A percentile compares a stretch with the other conserved stretches of the same genome.
phyloP scores from a whole-genome alignment of 495 filamentous ascomycete species.

The Lindgomyces ingoldianus region DNA sequence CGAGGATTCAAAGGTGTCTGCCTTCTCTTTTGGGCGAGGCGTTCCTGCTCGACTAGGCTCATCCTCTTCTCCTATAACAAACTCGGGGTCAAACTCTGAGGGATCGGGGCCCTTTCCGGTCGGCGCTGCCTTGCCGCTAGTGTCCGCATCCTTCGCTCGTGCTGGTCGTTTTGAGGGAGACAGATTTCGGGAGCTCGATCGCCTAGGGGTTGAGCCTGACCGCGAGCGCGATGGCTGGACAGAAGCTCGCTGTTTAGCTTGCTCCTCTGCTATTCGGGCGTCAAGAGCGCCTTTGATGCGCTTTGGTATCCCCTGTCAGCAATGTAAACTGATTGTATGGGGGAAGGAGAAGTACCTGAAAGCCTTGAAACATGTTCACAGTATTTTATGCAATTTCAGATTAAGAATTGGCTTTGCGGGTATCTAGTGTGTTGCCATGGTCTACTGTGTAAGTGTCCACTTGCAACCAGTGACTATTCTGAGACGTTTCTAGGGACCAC shows the following conservation, averaged over 20 bases:
- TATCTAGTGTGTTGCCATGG: constrained; percentile 4
- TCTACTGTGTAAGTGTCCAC: constrained; percentile 3
- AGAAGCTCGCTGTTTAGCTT: constrained; percentile 66
- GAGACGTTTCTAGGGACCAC: constrained; percentile 16
- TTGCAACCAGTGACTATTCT: neutral
- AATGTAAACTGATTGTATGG: neutral
- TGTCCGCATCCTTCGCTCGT: constrained; percentile 49
- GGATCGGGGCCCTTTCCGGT: constrained; percentile 69
- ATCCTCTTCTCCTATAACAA: constrained; percentile 78
- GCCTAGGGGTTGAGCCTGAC: constrained; percentile 51
- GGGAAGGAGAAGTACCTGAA: constrained; percentile 28
- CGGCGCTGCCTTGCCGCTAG: constrained; percentile 52
- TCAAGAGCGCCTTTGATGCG: constrained; percentile 85
- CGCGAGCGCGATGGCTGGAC: constrained; percentile 53
- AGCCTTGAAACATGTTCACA: constrained; percentile 33
- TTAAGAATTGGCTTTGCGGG: neutral
- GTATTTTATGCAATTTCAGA: constrained; percentile 1
- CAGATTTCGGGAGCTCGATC: constrained; percentile 52
- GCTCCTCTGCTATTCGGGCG: constrained; percentile 83
- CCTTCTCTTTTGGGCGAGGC: constrained; percentile 45
- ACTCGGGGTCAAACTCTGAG: constrained; percentile 78
- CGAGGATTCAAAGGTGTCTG: constrained; percentile 13
- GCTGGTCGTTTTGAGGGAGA: constrained; percentile 57
- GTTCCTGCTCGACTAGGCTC: constrained; percentile 59
- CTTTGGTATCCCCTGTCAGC: constrained; percentile 48